Base-by-base conservation (phyloP, 176 grass and related monocot genomes). In the Pontederia crassipes region DNA sequence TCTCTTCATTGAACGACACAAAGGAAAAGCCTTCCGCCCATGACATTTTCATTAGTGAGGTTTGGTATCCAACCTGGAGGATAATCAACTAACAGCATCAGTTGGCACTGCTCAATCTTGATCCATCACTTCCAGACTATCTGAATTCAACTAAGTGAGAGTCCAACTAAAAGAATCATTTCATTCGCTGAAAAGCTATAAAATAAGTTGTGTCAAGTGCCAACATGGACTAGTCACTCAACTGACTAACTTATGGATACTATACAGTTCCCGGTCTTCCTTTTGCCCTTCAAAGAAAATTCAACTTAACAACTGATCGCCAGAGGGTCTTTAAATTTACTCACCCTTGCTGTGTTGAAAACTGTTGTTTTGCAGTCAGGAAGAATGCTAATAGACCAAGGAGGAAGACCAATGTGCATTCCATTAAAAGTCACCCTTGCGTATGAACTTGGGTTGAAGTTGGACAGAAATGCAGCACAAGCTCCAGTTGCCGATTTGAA, bases 311-410 rank as follows among this genome's bases (percentile, higher is more conserved):
- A 12, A 15, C 18, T 46, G 46, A 64, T 16, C 14, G 16, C 40
- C 11, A 64, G 9, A 54, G 2, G 52, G 12, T 13, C 52, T 11
- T 65, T 57, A 49, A 67, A 35, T 52, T 46, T 45, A 50, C 76
- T 76, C 67, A 97, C 92, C 24, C 56, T 88, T 0, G 92, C 92
- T 9, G 92, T 97, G 79, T 97, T 97, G 80, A 97, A 97, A 65
- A 85, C 71, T 5, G 28, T 67, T 1, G 83, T 81, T 91, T 91
- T 97, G 81, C 92, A 97, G 20, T 88, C 81, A 3, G 92, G 92
- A 13, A 97, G 78, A 26, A 97, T 83, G 78, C 92, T 97, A 49
- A 90, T 85, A 55, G 92, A 97, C 92, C 92, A 97, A 65, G 92
- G 70, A 49, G 87, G 87, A 48, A 97, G 75, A 70, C 85, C 64